These are phyloP conservation scores for Trichoderma oligosporum DNA, from an alignment of 2,329 filamentous ascomycete genomes.

Conservation along the genomic window DNA sequence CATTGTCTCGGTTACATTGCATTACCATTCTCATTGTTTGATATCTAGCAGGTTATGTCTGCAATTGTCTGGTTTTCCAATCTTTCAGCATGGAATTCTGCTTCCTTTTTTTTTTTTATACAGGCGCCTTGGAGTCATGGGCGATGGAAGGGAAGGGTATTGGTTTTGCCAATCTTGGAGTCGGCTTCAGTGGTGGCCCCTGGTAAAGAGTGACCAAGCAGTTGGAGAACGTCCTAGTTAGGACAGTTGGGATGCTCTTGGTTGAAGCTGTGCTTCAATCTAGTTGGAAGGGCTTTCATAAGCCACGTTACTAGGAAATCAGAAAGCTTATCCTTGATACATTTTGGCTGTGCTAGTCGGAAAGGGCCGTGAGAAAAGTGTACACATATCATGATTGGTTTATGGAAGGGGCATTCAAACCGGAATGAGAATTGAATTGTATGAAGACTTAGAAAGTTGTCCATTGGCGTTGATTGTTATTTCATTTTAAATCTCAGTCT, in stretches of 20 bases:
- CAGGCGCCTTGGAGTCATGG: constrained; percentile 42
- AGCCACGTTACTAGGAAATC: neutral
- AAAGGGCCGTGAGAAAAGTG: constrained; percentile 34
- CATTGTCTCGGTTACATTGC: constrained; percentile 23
- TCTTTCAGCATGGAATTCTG: constrained; percentile 35
- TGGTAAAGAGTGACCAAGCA: constrained; percentile 8
- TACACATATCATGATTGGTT: constrained; percentile 41
- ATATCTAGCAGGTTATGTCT: constrained; percentile 26
- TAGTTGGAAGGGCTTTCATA: constrained; percentile 3
- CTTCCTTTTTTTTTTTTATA: constrained; percentile 35
- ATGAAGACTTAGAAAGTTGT: constrained; percentile 20
- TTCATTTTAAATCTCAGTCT: constrained; percentile 16
- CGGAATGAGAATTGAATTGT: constrained; percentile 32
- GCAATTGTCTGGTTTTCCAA: constrained; percentile 32
- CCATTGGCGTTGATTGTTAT: neutral
- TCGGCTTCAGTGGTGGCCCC: constrained; percentile 31
- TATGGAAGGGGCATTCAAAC: constrained; percentile 27
- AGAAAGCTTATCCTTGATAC: constrained; percentile 15
- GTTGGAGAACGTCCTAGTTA: neutral
- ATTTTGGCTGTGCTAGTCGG: constrained; percentile 20
- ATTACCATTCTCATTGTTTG: constrained; percentile 30
- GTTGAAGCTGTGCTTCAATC: constrained; percentile 20
- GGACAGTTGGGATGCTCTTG: constrained; percentile 4
- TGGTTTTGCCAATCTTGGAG: constrained; percentile 37
- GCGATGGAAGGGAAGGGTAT: constrained; percentile 33